Percentiles rank a stretch among this genome's conserved stretches.
phyloP scores from a whole-genome alignment of 1,284 basidiomycete species.

The Cutaneotrichosporon mucoides region DNA sequence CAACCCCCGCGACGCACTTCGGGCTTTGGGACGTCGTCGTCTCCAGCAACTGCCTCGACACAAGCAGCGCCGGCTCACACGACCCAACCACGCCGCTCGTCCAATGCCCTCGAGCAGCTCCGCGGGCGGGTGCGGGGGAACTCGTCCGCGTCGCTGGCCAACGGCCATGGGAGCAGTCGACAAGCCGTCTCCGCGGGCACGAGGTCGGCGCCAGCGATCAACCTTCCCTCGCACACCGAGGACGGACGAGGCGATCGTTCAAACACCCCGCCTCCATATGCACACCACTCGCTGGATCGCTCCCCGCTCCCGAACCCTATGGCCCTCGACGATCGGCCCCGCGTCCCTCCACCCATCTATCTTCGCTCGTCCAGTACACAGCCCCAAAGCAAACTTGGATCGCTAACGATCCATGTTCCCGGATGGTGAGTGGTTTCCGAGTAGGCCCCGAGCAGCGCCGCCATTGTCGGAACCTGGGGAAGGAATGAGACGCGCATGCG shows the following conservation, averaged over 20 bases:
- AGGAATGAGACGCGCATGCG: too few species aligned
- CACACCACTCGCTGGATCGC: constrained; percentile 33
- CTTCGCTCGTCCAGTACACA: constrained; percentile 32
- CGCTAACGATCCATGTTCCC: constrained; percentile 38
- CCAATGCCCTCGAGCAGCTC: background rate
- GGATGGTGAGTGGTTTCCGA: constrained; percentile 32
- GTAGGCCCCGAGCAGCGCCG: background rate
- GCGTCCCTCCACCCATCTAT: constrained; percentile 42
- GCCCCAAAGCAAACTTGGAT: constrained; percentile 25
- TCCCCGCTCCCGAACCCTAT: constrained; percentile 31
- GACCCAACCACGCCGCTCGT: background rate
- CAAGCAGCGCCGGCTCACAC: too few species aligned
- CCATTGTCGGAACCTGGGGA: too few species aligned
- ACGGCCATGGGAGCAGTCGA: background rate
- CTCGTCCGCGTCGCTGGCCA: background rate
- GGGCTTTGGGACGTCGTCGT: background rate
- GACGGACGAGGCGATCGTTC: background rate
- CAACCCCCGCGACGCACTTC: background rate
- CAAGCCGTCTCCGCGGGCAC: background rate
- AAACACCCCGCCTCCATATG: constrained; percentile 32
- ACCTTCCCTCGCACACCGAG: background rate
- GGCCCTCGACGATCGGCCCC: constrained; percentile 32
- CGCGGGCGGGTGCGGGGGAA: background rate
- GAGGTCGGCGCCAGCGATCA: constrained; percentile 2
- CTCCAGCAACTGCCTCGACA: background rate